Evolutionary conservation across 805 yeast species (phyloP).

Genomic region (Suhomyces pyralidae): DNA sequence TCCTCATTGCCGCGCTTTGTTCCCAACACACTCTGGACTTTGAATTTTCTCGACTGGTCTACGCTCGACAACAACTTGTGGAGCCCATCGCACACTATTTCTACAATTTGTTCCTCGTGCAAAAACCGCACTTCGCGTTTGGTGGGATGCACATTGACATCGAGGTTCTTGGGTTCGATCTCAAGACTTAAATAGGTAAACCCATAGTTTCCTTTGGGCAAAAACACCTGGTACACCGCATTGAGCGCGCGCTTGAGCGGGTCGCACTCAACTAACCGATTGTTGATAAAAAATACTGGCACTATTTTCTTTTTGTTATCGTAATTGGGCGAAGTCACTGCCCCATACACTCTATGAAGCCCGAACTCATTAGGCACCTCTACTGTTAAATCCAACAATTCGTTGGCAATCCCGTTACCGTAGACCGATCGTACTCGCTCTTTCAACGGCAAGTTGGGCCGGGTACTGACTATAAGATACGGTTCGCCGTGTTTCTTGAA

Average conservation of each 20-base stretch:
- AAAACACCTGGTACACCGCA: conserved; percentile 57
- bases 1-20: conserved; percentile 2
- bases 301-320: conserved; percentile 59
- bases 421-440: conserved; percentile 75
- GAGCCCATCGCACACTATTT: conserved; percentile 47
- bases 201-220: conserved; percentile 75
- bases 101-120: conserved; percentile 82
- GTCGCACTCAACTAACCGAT: conserved; percentile 78
- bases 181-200: conserved; percentile 73
- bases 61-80: conserved; percentile 50
- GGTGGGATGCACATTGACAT: conserved; percentile 95
- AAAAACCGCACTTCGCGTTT: conserved; percentile 87
- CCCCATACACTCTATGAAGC: conserved; percentile 52
- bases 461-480: conserved; percentile 59
- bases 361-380: conserved; percentile 39
- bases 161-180: conserved; percentile 68
- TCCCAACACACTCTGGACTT: conserved; percentile 54
- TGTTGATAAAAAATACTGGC: conserved; percentile 82
- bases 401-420: conserved; percentile 67
- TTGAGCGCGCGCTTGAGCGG: conserved; percentile 68
- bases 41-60: conserved; percentile 67
- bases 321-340: conserved; percentile 69
- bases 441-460: conserved; percentile 45
- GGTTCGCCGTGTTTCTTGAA: conserved; percentile 80
- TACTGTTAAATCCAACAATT: conserved; percentile 50